Conservation (phyloP, 805 yeast genomes). For the Cephaloascus fragrans region DNA sequence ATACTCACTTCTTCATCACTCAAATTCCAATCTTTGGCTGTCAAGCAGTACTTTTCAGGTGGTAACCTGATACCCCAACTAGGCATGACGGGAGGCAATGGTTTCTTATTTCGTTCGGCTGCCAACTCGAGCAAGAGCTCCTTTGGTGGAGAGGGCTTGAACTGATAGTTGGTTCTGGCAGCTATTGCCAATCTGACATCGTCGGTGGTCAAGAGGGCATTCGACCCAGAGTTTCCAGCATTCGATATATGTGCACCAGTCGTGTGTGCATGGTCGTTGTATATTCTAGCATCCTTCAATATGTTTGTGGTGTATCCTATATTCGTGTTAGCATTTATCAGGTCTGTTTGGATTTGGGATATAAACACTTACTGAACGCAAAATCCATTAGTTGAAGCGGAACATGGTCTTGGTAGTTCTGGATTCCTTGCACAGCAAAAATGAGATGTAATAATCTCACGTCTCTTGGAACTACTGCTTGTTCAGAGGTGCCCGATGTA, state of each 20-base stretch:
- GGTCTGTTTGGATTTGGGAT: not conserved
- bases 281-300: conserved; percentile 79
- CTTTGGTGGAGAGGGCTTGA: conserved; percentile 90
- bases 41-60: conserved; percentile 93
- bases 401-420: conserved; percentile 89
- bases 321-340: not conserved
- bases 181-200: conserved; percentile 90
- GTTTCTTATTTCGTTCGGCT: conserved; percentile 79
- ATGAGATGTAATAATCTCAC: conserved; percentile 84
- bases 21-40: conserved; percentile 69
- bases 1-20: conserved; percentile 32
- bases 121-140: conserved; percentile 87
- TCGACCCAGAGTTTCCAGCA: conserved; percentile 26
- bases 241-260: conserved; percentile 18
- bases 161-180: conserved; percentile 90
- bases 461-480: conserved; percentile 62
- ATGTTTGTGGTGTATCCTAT: conserved; percentile 72
- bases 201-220: conserved; percentile 63
- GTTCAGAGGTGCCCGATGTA: conserved; percentile 2
- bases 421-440: conserved; percentile 88
- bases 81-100: conserved; percentile 86
- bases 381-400: conserved; percentile 95
- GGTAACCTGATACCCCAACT: conserved; percentile 91
- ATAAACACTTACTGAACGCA: conserved; percentile 50
- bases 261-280: conserved; percentile 68